Base-by-base conservation (phyloP, 108 stramenopile genomes). In the Pseudonitzschia multiseries region DNA sequence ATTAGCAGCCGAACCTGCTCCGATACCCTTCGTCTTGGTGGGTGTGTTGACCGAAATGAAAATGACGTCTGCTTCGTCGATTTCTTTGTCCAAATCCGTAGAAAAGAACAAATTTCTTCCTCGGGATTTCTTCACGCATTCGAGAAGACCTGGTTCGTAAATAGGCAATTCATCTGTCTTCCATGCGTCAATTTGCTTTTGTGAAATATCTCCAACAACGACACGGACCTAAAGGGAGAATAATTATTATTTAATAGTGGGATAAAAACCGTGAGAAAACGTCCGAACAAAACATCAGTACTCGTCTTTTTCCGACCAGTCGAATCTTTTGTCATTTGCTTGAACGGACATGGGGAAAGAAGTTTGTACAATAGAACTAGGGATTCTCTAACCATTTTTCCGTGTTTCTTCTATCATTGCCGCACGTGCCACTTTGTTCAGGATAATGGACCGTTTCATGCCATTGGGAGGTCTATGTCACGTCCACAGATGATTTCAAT, bases 21-120 rank as follows among this genome's bases (percentile, higher is more conserved):
- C 99, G 68, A 98, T 98, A 46, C 98, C 97, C 73, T 87, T 75
- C 24, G 97, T 96, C 84, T 99, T 99, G 57, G 99, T 99, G 42
- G 99, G 99, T 31, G 99, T 99, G 87, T 99, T 99, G 69, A 99
- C 99, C 18, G 96, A 97, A 68, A 99, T 97, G 84, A 99, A 99
- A 69, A 99, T 87, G 57, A 99, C 91, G 84, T 99, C 94, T 61
- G 97, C 98, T 31, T 84, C 78, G 57, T 85, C 78, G 59, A 99
- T 97, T 72, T 94, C 96, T 10, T 53, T 80, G 61, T 97, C 97
- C 66, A 99, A 94, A 77, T 98, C 96, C 20, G 96, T 98, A 53
- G 94, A 94, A 85, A 99, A 99, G 83, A 99, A 98, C 65, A 99
- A 93, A 80, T 99, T 99, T 62, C 68, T 68, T 12, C 83, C 89